Base-by-base conservation (phyloP, 306 rosid genomes). In the Lathyrus oleraceus region DNA sequence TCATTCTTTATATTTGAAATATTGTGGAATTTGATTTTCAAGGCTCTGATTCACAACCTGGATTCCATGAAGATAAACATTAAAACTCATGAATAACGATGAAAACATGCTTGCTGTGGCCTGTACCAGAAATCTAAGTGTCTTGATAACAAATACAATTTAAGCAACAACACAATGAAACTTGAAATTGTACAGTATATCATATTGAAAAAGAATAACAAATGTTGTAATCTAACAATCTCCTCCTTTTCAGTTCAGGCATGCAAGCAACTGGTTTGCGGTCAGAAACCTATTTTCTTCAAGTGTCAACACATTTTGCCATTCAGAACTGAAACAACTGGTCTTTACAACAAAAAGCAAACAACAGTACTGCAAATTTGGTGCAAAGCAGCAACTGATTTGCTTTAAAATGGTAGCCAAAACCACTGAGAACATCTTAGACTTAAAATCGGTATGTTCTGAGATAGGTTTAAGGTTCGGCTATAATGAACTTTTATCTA, bases 371-470 rank as follows among this genome's bases (percentile, higher is more conserved):
- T 47, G 56, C 75, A 75, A 70, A 62, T 76, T 47, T 59, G 76
- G 77, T 5, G 76, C 79, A 79, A 72, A 72, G 87, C 70, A 72
- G 79, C 57, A 78, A 20, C 67, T 39, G 67, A 44, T 62, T 68
- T 53, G 84, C 81, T 78, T 78, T 78, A 81, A 75, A 75, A 51
- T 71, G 73, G 79, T 71, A 76, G 71, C 85, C 49, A 57, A 70
- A 73, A 69, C 74, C 76, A 70, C 48, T 21, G 69, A 78, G 69
- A 78, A 79, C 48, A 61, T 68, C 78, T 58, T 66, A 53, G 40
- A 79, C 76, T 72, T 69, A 73, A 67, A 65, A 61, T 51, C 61
- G 20, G 53, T 60, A 72, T 16, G 58, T 56, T 27, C 72, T 12
- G 61, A 52, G 43, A 78, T 28, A 71, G 47, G 61, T 61, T 67